These are phyloP conservation scores for Microbotryum silenes-acaulis DNA, from an alignment of 1,284 basidiomycete genomes.

Conservation along the genomic window DNA sequence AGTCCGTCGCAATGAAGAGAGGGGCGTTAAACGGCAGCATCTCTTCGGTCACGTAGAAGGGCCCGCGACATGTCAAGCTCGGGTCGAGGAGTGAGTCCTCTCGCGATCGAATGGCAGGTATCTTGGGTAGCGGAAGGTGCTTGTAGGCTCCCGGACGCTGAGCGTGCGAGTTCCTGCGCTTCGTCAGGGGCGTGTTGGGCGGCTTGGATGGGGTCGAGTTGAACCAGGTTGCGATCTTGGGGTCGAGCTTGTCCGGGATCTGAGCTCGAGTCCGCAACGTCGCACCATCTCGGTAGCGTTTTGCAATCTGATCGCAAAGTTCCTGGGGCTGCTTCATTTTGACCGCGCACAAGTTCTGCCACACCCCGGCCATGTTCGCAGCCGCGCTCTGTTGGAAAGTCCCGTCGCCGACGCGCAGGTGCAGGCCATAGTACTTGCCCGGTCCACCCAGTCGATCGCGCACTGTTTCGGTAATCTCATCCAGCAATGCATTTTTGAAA, in stretches of 20 bases:
- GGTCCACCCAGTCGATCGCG: conserved; percentile 45
- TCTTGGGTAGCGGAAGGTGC: conserved; percentile 22
- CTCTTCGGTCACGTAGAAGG: conserved; percentile 22
- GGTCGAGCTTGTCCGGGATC: not conserved
- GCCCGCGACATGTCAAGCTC: conserved; percentile 34
- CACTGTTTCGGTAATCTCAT: conserved; percentile 32
- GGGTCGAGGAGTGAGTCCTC: conserved; percentile 27
- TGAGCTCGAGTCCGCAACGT: not conserved
- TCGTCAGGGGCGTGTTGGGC: not conserved
- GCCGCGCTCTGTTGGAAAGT: conserved; percentile 48
- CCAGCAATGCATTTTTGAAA: conserved; percentile 32
- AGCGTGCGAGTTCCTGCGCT: conserved; percentile 26
- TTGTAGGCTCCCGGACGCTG: conserved; percentile 28
- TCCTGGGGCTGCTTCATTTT: conserved; percentile 26
- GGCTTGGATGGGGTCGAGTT: not conserved
- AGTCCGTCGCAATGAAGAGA: conserved; percentile 64
- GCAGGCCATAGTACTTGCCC: conserved; percentile 52
- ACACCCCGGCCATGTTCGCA: conserved; percentile 31
- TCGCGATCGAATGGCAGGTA: conserved; percentile 14
- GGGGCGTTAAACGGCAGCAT: conserved; percentile 52
- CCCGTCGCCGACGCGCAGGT: conserved; percentile 61
- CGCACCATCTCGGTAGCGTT: not conserved
- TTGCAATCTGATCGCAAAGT: conserved; percentile 20
- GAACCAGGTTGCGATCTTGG: not conserved
- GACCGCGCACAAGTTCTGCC: conserved; percentile 26